These are phyloP conservation scores for Tetrapisispora iriomotensis DNA, from an alignment of 805 yeast genomes.

Conservation along the genomic window DNA sequence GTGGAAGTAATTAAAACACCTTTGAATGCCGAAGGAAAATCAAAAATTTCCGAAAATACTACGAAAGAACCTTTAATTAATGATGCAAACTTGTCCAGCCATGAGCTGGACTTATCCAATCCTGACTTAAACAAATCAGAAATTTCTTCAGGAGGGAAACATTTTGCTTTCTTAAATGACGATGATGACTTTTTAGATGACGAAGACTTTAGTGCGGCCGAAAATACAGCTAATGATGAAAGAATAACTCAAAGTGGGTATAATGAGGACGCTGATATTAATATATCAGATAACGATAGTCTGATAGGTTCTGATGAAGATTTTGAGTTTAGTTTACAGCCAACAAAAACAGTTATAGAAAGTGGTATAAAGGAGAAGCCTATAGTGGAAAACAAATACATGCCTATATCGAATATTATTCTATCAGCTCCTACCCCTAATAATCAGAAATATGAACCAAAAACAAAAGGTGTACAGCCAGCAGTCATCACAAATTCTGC, in stretches of 20 bases:
- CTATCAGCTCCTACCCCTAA: background rate
- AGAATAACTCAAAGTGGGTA: slow-evolving; percentile 3
- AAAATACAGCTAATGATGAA: slow-evolving; percentile 24
- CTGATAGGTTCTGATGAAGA: slow-evolving; percentile 26
- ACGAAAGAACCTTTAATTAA: no score
- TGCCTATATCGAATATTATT: background rate
- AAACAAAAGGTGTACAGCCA: background rate
- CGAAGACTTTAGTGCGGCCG: slow-evolving; percentile 18
- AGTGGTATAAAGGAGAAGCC: background rate
- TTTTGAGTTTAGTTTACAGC: background rate
- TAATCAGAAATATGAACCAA: background rate
- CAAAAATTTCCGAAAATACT: no score
- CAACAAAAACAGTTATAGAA: background rate
- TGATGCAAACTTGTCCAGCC: no score
- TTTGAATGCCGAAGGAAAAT: no score
- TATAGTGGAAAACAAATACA: background rate
- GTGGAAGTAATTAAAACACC: no score
- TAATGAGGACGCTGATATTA: background rate
- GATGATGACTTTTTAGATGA: slow-evolving; percentile 40
- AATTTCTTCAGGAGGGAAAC: no score
- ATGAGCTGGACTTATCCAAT: no score
- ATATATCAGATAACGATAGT: slow-evolving; percentile 15
- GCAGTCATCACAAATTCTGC: background rate
- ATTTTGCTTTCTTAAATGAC: slow-evolving; percentile 34
- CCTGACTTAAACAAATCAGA: no score